Evolutionary conservation across 2,329 filamentous ascomycete species (phyloP).

Genomic region (Colletotrichum melonis): DNA sequence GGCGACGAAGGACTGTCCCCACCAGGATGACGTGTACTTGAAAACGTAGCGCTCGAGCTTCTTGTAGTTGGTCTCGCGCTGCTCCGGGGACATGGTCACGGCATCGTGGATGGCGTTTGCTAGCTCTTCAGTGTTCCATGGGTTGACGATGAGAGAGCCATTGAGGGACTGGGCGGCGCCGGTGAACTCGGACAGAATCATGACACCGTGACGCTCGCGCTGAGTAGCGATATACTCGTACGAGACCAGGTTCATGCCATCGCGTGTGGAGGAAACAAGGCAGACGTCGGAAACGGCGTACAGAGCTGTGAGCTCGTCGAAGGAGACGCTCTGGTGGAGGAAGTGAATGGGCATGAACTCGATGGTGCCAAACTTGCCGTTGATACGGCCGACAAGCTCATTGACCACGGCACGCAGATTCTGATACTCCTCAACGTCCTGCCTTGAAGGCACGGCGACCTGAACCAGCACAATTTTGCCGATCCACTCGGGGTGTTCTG

Average conservation of each 20-base stretch:
- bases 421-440: constrained; percentile 98
- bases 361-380: constrained; percentile 95
- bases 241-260: constrained; percentile 98
- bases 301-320: constrained; percentile 93
- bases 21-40: constrained; percentile 98
- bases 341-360: constrained; percentile 99
- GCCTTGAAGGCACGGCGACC: constrained; percentile 92
- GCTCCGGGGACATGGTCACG: constrained; percentile 95
- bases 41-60: constrained; percentile 96
- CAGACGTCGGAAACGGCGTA: constrained; percentile 94
- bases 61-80: constrained; percentile 86
- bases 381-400: constrained; percentile 95
- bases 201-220: constrained; percentile 87
- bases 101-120: constrained; percentile 94
- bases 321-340: constrained; percentile 94
- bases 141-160: constrained; percentile 93
- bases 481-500: constrained; percentile 97
- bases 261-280: constrained; percentile 92
- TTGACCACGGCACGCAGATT: constrained; percentile 96
- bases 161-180: constrained; percentile 95
- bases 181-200: constrained; percentile 97
- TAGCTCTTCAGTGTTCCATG: constrained; percentile 97
- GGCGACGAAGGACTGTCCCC: constrained; percentile 91
- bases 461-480: constrained; percentile 97
- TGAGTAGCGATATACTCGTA: constrained; percentile 99